These are phyloP conservation scores for Backusella circina DNA, from an alignment of 192 early-diverging fungal genomes.

Conservation along the genomic window DNA sequence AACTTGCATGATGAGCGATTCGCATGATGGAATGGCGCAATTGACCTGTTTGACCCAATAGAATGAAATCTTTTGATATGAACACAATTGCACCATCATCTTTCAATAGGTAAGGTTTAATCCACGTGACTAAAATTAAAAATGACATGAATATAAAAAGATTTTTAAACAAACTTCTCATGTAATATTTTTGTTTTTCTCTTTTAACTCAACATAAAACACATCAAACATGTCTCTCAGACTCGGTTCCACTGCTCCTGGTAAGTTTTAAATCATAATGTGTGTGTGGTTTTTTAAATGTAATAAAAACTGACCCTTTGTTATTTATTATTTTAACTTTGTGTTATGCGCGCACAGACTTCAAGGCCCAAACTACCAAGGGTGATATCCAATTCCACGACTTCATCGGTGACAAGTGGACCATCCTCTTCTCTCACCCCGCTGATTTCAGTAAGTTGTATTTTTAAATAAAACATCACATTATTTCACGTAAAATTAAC, in stretches of 20 bases:
- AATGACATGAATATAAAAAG: neutral
- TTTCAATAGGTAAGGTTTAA: neutral
- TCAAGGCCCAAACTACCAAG: conserved; percentile 81
- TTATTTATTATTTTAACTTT: neutral
- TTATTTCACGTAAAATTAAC: neutral
- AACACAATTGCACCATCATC: conserved; percentile 1
- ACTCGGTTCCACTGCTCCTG: conserved; percentile 57
- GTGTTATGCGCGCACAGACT: conserved; percentile 44
- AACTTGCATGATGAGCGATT: conserved; percentile 4
- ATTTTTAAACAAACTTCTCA: neutral
- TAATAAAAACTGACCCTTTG: neutral
- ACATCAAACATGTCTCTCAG: conserved; percentile 38
- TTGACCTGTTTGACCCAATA: neutral
- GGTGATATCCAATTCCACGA: conserved; percentile 92
- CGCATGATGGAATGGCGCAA: conserved; percentile 9
- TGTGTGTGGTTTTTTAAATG: neutral
- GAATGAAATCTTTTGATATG: conserved; percentile 1
- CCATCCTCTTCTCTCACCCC: conserved; percentile 97
- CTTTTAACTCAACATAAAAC: neutral
- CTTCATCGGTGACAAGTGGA: conserved; percentile 84
- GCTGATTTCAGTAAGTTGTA: conserved; percentile 83
- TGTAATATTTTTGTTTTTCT: neutral
- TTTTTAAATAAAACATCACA: neutral
- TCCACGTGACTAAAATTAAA: neutral
- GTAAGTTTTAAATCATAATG: conserved; percentile 5